Evolutionary conservation across 768 basidiomycete genomes (phyloP).

Genomic region (Calocera cornea): DNA sequence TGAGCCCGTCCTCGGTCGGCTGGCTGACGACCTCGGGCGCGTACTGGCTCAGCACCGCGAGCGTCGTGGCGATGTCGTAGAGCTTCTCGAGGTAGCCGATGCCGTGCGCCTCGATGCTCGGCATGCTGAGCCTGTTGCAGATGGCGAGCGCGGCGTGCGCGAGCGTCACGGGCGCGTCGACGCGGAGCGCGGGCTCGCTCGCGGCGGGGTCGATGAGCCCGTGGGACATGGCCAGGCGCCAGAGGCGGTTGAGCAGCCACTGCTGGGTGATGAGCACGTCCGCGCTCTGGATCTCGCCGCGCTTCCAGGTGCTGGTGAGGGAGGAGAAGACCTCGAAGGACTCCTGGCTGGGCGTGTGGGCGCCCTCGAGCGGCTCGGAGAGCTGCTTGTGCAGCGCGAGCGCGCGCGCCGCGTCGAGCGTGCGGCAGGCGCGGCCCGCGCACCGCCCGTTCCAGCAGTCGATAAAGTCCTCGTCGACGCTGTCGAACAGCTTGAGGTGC

Average conservation of each 20-base stretch:
- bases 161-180: constrained; percentile 14
- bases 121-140: constrained; percentile 10
- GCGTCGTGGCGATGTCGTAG: constrained; percentile 15
- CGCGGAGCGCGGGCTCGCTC: constrained; percentile 8
- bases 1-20: neutral
- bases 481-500: constrained; percentile 17
- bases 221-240: constrained; percentile 15
- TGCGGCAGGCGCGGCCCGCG: constrained; percentile 9
- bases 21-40: constrained; percentile 3
- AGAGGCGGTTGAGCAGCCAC: constrained; percentile 18
- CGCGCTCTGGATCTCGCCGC: constrained; percentile 15
- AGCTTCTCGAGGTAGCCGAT: constrained; percentile 19
- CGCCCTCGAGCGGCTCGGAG: neutral
- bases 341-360: neutral
- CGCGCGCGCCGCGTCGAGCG: constrained; percentile 7
- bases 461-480: constrained; percentile 17
- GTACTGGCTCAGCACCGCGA: constrained; percentile 13
- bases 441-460: constrained; percentile 19
- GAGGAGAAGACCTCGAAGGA: neutral
- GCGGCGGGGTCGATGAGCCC: constrained; percentile 12
- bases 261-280: constrained; percentile 20
- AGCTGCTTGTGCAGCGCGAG: neutral
- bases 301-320: neutral
- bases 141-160: constrained; percentile 13
- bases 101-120: constrained; percentile 18